Base-by-base conservation (phyloP, 257 asterid genomes). In the Nicotiana knightiana region DNA sequence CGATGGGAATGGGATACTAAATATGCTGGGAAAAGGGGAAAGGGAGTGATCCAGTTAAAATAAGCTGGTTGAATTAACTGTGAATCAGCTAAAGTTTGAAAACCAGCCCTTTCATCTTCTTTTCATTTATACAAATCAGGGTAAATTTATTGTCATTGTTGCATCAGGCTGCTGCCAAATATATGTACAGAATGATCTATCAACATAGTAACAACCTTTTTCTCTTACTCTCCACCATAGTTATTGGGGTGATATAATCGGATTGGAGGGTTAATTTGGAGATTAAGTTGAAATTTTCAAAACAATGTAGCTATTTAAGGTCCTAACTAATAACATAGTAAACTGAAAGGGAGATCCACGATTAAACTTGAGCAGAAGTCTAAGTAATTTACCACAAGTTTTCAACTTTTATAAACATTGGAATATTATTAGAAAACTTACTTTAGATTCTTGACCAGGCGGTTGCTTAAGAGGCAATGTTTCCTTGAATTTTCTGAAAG, bases 401-500 rank as follows among this genome's bases (percentile, higher is more conserved):
- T 6, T 39, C 10, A 70, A 43, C 59, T 13, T 46, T 46, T 21
- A 46, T 24, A 46, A 70, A 66, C 76, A 83, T 5, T 58, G 48
- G 33, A 54, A 11, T 6, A 70, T 70, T 70, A 70, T 6, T 5
- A 62, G 57, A 77, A 62, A 37, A 39, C 85, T 82, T 90, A 93
- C 98, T 86, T 91, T 96, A 81, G 92, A 73, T 28, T 90, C 97
- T 10, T 80, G 84, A 87, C 68, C 86, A 66, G 90, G 83, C 62
- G 93, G 85, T 83, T 82, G 84, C 77, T 90, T 94, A 63, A 51
- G 82, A 26, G 89, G 91, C 86, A 94, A n/a, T 88, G 89, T 93
- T 83, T 93, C 98, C 93, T 94, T 96, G 68, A 91, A 96, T 92
- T 94, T 96, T 89, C 91, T 93, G 88, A 80, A 96, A 78, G 99